A percentile compares a stretch with the other conserved stretches of the same genome.
Conservation (phyloP, 2,329 filamentous ascomycete species). For the Rhynchosporium graminicola region DNA sequence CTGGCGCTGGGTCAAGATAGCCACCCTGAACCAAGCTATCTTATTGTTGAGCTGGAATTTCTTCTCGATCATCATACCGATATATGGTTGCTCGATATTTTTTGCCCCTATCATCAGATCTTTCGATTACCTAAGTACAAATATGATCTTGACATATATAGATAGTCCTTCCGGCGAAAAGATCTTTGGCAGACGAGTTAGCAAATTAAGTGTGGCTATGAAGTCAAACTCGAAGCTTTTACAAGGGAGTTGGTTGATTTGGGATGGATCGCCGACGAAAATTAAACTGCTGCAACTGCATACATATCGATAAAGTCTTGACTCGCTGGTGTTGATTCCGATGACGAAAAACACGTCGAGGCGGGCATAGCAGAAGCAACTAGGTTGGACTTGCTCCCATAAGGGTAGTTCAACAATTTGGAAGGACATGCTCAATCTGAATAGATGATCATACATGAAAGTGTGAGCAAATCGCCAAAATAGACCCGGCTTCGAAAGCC, state of each 20-base stretch:
- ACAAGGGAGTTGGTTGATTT: no score
- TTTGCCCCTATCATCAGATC: not conserved
- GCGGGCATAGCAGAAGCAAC: not conserved
- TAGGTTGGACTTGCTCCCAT: no score
- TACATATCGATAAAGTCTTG: not conserved
- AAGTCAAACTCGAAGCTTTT: not conserved
- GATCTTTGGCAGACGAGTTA: not conserved
- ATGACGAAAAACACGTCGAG: not conserved
- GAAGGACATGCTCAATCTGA: no score
- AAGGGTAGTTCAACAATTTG: no score
- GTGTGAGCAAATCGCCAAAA: no score
- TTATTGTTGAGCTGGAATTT: not conserved
- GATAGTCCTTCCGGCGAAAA: not conserved
- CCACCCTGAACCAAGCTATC: not conserved
- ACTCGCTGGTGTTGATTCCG: not conserved
- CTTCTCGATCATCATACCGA: slow-evolving; percentile 10
- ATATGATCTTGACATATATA: not conserved
- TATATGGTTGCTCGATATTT: slow-evolving; percentile 2
- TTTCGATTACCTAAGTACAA: not conserved
- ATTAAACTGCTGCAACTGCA: not conserved
- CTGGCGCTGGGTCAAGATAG: slow-evolving; percentile 9
- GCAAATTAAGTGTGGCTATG: not conserved
- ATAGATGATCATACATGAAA: no score
- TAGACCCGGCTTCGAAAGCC: no score
- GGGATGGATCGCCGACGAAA: not conserved